Percentiles rank a stretch among this genome's conserved stretches.
Evolutionary conservation across 208 protist genomes (phyloP).

Genomic region (Crithidia bombi): DNA sequence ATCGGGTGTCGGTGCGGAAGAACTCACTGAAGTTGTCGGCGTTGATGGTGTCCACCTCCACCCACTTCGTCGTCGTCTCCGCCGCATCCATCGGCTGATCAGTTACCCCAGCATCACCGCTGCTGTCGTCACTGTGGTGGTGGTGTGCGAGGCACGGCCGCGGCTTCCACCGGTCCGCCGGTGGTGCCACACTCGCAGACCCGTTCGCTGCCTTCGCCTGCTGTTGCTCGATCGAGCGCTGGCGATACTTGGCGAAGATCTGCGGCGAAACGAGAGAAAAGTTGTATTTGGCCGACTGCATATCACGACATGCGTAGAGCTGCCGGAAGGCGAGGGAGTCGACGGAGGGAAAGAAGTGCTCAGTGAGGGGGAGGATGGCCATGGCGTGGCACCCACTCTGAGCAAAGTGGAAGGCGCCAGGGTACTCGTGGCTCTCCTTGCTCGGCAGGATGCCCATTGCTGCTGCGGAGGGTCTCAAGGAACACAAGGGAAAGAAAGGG

Average conservation of each 20-base stretch:
- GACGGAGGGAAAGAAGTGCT: conserved; percentile 62
- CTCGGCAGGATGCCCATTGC: conserved; percentile 67
- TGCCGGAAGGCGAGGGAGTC: conserved; percentile 62
- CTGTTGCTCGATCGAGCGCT: conserved; percentile 21
- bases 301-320: conserved; percentile 47
- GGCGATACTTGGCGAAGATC: conserved; percentile 30
- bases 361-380: conserved; percentile 51
- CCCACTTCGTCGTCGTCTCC: conserved; percentile 5
- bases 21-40: conserved; percentile 40
- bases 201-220: conserved; percentile 14
- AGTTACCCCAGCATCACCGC: background rate
- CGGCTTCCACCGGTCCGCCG: conserved; percentile 12
- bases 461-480: background rate
- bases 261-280: conserved; percentile 44
- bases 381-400: conserved; percentile 46
- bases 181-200: conserved; percentile 20
- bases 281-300: conserved; percentile 69
- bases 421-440: conserved; percentile 54
- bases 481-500: background rate
- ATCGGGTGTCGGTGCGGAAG: conserved; percentile 34
- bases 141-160: conserved; percentile 33
- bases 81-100: background rate
- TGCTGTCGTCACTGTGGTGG: background rate
- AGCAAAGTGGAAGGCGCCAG: conserved; percentile 46
- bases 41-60: conserved; percentile 33